Conservation (phyloP, 2,329 filamentous ascomycete species). For the Hyphodiscus sp. region DNA sequence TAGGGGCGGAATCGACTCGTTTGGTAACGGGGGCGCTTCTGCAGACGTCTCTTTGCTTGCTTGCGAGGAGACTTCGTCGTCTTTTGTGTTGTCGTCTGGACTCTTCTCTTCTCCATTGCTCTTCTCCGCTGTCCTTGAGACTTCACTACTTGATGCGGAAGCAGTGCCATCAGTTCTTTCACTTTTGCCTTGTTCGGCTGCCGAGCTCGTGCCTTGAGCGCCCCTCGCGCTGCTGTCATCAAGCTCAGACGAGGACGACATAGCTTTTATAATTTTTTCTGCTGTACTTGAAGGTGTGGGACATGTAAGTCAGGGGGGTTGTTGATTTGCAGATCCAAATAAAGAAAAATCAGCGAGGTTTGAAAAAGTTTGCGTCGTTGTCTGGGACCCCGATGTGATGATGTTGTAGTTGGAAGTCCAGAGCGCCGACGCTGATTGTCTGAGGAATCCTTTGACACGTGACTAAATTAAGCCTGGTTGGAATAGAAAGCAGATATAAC, state of each 20-base stretch:
- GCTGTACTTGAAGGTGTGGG: background rate
- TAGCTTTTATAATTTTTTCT: background rate
- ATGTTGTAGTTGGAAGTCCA: background rate
- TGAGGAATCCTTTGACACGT: background rate
- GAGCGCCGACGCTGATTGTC: background rate
- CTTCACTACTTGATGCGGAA: background rate
- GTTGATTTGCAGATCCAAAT: background rate
- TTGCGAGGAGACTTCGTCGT: constrained; percentile 8
- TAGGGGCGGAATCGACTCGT: constrained; percentile 28
- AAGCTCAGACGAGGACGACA: background rate
- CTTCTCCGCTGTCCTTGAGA: background rate
- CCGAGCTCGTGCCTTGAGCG: background rate
- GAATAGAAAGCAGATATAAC: no score
- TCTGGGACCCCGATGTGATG: background rate
- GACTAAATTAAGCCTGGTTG: no score
- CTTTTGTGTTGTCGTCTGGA: constrained; percentile 8
- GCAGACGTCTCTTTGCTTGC: constrained; percentile 3
- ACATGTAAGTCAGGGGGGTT: background rate
- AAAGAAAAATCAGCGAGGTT: background rate
- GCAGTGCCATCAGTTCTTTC: background rate
- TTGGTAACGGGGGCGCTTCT: constrained; percentile 27
- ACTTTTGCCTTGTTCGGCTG: background rate
- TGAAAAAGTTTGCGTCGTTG: background rate
- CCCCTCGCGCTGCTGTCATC: no score
- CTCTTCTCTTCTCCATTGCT: constrained; percentile 5